phyloP scores from a whole-genome alignment of 108 stramenopile genomes.

The Cyclostephanos invisitatus region DNA sequence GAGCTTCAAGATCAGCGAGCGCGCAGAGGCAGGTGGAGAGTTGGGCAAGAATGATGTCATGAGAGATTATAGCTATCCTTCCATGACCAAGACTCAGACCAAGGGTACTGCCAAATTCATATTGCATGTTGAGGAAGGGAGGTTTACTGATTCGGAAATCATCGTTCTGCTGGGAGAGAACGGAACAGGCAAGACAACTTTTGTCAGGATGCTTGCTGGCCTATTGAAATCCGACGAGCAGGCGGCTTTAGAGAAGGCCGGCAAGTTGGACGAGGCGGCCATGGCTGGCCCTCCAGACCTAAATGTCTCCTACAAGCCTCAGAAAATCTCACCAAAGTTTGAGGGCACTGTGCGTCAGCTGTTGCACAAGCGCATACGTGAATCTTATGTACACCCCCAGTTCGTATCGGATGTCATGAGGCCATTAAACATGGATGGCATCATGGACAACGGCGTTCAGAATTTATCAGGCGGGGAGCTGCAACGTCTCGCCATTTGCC shows the following conservation, averaged over 20 bases:
- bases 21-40: conserved; percentile 63
- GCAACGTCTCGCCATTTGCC: conserved; percentile 96
- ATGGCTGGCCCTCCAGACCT: conserved; percentile 91
- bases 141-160: conserved; percentile 97
- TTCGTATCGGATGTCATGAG: conserved; percentile 98
- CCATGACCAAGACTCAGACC: conserved; percentile 97
- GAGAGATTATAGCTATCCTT: conserved; percentile 87
- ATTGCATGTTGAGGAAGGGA: conserved; percentile 92
- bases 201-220: conserved; percentile 96
- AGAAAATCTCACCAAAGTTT: conserved; percentile 98
- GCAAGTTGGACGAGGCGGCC: conserved; percentile 80
- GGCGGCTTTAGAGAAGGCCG: conserved; percentile 72
- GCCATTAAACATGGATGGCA: conserved; percentile 89
- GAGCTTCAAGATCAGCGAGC: conserved; percentile 94
- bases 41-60: conserved; percentile 72
- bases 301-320: conserved; percentile 98
- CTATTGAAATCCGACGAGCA: conserved; percentile 95
- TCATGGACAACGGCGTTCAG: conserved; percentile 98
- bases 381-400: conserved; percentile 95
- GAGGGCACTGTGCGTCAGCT: conserved; percentile 95
- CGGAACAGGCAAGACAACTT: conserved; percentile 94
- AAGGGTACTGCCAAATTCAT: conserved; percentile 85
- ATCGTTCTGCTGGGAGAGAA: conserved; percentile 98
- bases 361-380: conserved; percentile 95
- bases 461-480: conserved; percentile 98